Evolutionary conservation across 2,329 filamentous ascomycete genomes (phyloP), one percentile per base, ranked within the genome.

Genomic region (Diaporthe australafricana): DNA sequence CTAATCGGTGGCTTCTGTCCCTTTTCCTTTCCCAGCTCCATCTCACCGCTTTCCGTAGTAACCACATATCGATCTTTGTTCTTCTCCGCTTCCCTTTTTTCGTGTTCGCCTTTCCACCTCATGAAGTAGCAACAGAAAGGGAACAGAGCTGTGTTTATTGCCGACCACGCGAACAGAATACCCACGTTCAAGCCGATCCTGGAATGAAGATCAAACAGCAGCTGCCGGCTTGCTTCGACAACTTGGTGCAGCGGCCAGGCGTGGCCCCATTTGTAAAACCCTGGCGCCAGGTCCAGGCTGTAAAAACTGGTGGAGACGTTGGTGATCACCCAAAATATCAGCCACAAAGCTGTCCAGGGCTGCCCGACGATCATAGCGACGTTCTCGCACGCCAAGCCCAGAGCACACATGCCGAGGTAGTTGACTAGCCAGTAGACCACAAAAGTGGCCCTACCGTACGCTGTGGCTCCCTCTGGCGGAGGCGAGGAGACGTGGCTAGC

Each of bases 271-370:
- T 80, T 77, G 77, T 89, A 93, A 76, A 92, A 92, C 0, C 79
- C 81, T 0, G 88, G 87, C 2, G 87, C 86, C 30, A 92, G 81
- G 32, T 89, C 87, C 53, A 92, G 81, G 5, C 87, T 81, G 77
- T 92, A 89, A 75, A 92, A 91, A 0, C 84, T 81, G 0, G 89
- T 91, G 0, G 85, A 82, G 0, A 92, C 89, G 75, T 93, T 93
- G 8, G 88, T 87, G 70, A 92, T 90, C 52, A 92, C 89, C 90
- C 89, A 91, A 76, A 91, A 92, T 70, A 92, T 91, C 2, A 93
- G 80, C 85, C 90, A 93, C 0, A 91, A 78, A 0, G 88, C 85
- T 2, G 78, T 78, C 89, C 89, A 92, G 0, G 88, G 90, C 75
- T 87, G 83, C 0, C 88, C 89, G 5, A 92, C 81, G 2, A 91